Evolutionary conservation across 352 stramenopile species (phyloP).

Genomic region (Pythium rhizo-oryzae): DNA sequence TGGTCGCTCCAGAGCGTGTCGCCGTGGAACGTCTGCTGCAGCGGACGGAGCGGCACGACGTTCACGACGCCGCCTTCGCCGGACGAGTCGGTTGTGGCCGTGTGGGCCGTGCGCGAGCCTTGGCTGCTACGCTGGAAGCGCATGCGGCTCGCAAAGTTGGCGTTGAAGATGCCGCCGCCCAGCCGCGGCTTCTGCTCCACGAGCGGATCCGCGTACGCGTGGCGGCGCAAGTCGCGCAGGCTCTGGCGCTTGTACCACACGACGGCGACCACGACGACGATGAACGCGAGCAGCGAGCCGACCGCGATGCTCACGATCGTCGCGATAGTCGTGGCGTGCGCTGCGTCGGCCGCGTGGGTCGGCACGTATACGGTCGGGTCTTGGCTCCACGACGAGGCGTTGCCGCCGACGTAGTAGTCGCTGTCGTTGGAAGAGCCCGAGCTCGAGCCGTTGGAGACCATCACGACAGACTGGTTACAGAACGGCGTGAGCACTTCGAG

Average conservation of each 20-base stretch:
- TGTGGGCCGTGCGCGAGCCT: neutral
- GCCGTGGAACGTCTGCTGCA: neutral
- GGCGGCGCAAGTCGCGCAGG: conserved; percentile 4
- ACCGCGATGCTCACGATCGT: conserved; percentile 18
- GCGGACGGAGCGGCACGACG: neutral
- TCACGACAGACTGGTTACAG: neutral
- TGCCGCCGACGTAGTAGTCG: too few relatives aligned
- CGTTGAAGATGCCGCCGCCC: neutral
- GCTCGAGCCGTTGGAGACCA: neutral
- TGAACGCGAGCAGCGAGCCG: conserved; percentile 8
- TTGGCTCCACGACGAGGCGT: too few relatives aligned
- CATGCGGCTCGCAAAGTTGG: neutral
- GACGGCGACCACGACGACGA: conserved; percentile 12
- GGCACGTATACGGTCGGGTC: neutral
- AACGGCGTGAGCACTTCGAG: neutral
- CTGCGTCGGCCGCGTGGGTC: neutral
- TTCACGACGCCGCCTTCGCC: neutral
- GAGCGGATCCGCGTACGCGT: conserved; percentile 11
- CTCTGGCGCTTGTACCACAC: conserved; percentile 22
- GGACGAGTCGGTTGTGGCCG: neutral
- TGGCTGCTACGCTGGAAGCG: neutral
- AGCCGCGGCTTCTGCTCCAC: conserved; percentile 1
- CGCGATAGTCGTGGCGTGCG: neutral
- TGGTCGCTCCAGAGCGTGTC: conserved; percentile 22
- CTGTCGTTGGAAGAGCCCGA: neutral